Base-by-base conservation (phyloP, 108 stramenopile genomes). In the Craspedostauros australis region DNA sequence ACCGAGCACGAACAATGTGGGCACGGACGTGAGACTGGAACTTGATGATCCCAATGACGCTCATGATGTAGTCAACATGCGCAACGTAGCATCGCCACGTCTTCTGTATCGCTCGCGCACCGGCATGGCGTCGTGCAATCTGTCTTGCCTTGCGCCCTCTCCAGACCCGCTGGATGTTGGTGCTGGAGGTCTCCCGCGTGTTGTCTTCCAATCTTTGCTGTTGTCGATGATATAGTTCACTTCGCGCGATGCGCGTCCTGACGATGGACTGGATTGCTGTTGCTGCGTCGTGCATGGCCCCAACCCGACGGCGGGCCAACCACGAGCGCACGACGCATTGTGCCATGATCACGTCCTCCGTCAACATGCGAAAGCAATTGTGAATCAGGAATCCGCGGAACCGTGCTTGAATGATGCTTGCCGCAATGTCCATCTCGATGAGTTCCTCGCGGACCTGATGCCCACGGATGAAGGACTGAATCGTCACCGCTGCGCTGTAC, bases 71-170 rank as follows among this genome's bases (percentile, higher is more conserved):
- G 23, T 78, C 71, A 32, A 80, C 71, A 31, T 85, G 71, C 28
- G 50, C 64, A 26, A 32, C 42, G 39, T 72, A 77, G 34, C 83
- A 80, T 48, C 83, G 58, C 79, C 79, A 85, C 5, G 77, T 72
- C 44, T 76, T 76, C 46, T 71, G 70, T 38, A 71, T 78, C 50
- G 54, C 79, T 1, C 67, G 25, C 4, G 84, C 70, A n/a, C 77
- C 59, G 12, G 46, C 38, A 6, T 39, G 27, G 20, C 57, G 46
- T 44, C 42, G 37, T n/a, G 59, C 59, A 19, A 45, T 32, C 20
- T 56, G 25, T 26, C 63, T 57, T 29, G 42, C 37, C 6, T 14
- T 46, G 31, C 66, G 59, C 2, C 75, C 72, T 43, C 79, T 59
- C 67, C 64, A 76, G 12, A 62, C 11, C 6, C 66, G 42, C 51